phyloP scores from a whole-genome alignment of 2,329 filamentous ascomycete genomes.

The Botrytis porri region DNA sequence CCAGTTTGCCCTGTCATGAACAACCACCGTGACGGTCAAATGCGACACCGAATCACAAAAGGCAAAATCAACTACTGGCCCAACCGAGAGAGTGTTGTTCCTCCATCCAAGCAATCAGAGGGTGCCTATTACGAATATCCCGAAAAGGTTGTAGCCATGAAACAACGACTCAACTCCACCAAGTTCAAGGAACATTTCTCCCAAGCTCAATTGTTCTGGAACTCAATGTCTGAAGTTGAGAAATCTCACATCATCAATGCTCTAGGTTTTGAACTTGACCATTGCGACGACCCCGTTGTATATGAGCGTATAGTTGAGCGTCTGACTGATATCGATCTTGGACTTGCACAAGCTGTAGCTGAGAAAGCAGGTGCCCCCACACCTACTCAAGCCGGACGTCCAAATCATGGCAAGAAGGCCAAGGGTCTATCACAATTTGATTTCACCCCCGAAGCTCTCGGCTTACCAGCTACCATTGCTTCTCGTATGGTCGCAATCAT shows the following conservation, averaged over 20 bases:
- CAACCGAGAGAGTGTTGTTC: constrained; percentile 62
- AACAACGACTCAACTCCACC: constrained; percentile 62
- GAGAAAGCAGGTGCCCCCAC: constrained; percentile 64
- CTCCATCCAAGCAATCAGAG: constrained; percentile 59
- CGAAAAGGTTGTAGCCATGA: constrained; percentile 64
- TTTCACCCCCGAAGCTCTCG: constrained; percentile 51
- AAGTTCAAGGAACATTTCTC: constrained; percentile 78
- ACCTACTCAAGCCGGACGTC: constrained; percentile 50
- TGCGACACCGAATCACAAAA: constrained; percentile 70
- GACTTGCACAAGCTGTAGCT: constrained; percentile 66
- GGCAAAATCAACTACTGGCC: constrained; percentile 79
- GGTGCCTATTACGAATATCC: constrained; percentile 69
- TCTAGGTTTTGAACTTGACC: constrained; percentile 70
- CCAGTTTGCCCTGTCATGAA: constrained; percentile 74
- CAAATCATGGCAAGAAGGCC: constrained; percentile 67
- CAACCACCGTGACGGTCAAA: constrained; percentile 70
- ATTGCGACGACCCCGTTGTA: constrained; percentile 76
- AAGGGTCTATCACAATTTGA: constrained; percentile 68
- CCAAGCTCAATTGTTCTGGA: constrained; percentile 81
- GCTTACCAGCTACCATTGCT: constrained; percentile 59
- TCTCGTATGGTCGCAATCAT: constrained; percentile 72
- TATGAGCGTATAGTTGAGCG: constrained; percentile 68
- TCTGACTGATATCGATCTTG: constrained; percentile 68
- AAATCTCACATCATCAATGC: constrained; percentile 60
- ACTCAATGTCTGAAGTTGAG: constrained; percentile 67